Percentiles rank a stretch among this genome's conserved stretches.
These are phyloP conservation scores for Collybia sordida DNA, from an alignment of 768 basidiomycete genomes.

Conservation along the genomic window DNA sequence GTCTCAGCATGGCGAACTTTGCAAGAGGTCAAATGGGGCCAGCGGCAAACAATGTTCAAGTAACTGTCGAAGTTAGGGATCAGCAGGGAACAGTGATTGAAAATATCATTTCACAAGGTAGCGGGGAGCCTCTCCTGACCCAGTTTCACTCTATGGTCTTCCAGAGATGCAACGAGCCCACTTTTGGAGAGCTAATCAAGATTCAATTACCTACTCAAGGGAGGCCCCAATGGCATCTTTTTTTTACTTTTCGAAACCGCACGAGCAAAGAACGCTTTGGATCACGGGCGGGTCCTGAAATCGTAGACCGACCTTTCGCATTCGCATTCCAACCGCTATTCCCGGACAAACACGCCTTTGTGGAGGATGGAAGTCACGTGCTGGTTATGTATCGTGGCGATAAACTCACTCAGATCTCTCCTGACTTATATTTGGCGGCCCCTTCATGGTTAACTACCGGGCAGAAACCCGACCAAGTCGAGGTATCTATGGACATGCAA, in stretches of 20 bases:
- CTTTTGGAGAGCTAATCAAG: conserved; percentile 92
- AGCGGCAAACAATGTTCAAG: conserved; percentile 74
- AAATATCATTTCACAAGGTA: conserved; percentile 75
- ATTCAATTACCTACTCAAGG: conserved; percentile 69
- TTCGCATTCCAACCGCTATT: conserved; percentile 92
- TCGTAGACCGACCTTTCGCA: conserved; percentile 77
- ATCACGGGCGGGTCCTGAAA: conserved; percentile 36
- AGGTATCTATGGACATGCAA: conserved; percentile 58
- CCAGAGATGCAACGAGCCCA: conserved; percentile 82
- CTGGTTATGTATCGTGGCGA: conserved; percentile 85
- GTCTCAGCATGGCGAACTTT: conserved; percentile 63
- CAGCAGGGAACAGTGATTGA: conserved; percentile 68
- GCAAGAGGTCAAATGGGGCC: conserved; percentile 56
- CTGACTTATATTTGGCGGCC: conserved; percentile 71
- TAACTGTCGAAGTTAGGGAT: conserved; percentile 85
- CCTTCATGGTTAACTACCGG: conserved; percentile 59
- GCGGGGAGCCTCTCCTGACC: conserved; percentile 78
- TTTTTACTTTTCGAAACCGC: conserved; percentile 90
- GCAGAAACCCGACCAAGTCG: conserved; percentile 59
- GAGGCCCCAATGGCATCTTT: conserved; percentile 82
- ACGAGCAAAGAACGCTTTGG: conserved; percentile 46
- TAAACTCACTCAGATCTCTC: conserved; percentile 55
- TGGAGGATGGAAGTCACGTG: conserved; percentile 88
- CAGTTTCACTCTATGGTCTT: conserved; percentile 93
- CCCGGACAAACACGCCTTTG: conserved; percentile 69